Base-by-base conservation (phyloP, 2,329 filamentous ascomycete genomes). In the Fusarium paranaense region DNA sequence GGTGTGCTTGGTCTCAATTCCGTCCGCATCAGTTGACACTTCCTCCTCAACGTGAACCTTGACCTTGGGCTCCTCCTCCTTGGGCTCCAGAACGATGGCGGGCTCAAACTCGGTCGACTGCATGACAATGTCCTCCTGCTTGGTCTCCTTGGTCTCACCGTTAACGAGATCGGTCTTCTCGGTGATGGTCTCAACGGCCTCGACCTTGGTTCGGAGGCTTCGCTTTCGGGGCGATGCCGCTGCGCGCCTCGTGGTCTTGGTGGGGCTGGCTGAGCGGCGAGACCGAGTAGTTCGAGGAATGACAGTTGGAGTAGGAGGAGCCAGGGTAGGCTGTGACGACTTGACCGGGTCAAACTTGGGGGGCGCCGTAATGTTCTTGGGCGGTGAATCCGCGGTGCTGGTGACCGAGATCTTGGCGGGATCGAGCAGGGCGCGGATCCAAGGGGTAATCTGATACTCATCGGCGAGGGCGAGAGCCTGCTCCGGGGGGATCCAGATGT, bases 361-460 rank as follows among this genome's bases (percentile, higher is more conserved):
- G 54, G 97, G 97, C 27, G 94, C 91, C 18, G 89, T 85, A 75
- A 98, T 98, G 70, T 88, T 90, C 85, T 94, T 95, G 73, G 91
- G 89, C 64, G 94, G 89, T 74, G 92, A 92, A 74, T 90, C 90
- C 30, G 89, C 86, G 62, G 87, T 88, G 79, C 90, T 89, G 56
- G 87, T 85, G 32, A 87, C 81, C 50, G 86, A 81, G 70, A 98
- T 97, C 32, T 95, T 92, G 72, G 92, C 87, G n/a, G 95, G 91
- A 81, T 98, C 96, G 59, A 99, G 89, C 20, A 99, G 89, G n/a
- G 97, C 97, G 66, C 91, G 91, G 76, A 99, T 94, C 97, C 97
- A 99, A 52, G 93, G 88, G 58, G 89, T 84, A 82, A 98, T 95
- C 66, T 90, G 88, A 82, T 98, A 99, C 83, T 98, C 95, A 54